These are phyloP conservation scores for Mucor circinelloides DNA, from an alignment of 371 early-diverging fungal species.

Conservation along the genomic window DNA sequence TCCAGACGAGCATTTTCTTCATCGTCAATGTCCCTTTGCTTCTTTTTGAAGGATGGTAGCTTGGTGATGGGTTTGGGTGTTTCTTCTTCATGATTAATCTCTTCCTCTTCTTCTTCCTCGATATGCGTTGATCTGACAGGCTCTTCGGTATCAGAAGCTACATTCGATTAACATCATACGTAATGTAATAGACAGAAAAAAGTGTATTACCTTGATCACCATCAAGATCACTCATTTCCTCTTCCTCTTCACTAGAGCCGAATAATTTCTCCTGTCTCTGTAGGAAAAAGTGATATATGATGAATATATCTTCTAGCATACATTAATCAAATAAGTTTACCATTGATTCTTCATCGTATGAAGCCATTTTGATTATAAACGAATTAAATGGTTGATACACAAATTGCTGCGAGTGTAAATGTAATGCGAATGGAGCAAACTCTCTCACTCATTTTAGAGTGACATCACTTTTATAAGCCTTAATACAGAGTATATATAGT, in stretches of 20 bases:
- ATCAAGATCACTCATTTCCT: conserved; percentile 51
- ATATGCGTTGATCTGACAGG: background rate
- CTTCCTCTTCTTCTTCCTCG: conserved; percentile 1
- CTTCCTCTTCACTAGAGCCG: conserved; percentile 32
- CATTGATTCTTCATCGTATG: conserved; percentile 15
- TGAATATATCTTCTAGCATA: background rate
- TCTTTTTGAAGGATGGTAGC: conserved; percentile 51
- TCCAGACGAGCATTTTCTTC: conserved; percentile 43
- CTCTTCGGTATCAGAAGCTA: conserved; percentile 26
- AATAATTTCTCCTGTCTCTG: conserved; percentile 24
- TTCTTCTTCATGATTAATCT: background rate
- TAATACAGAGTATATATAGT: background rate
- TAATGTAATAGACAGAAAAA: no score
- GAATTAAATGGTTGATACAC: background rate
- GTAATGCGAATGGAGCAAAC: background rate
- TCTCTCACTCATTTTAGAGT: background rate
- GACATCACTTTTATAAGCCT: conserved; percentile 2
- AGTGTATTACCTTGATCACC: conserved; percentile 39
- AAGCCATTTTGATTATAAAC: conserved; percentile 14
- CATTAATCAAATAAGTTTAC: background rate
- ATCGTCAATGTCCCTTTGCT: conserved; percentile 28
- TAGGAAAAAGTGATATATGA: background rate
- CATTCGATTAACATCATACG: background rate
- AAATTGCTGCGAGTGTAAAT: background rate
- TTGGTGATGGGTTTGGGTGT: conserved; percentile 14